These are phyloP conservation scores for Mycena vitilis DNA, from an alignment of 768 basidiomycete genomes.

Conservation along the genomic window DNA sequence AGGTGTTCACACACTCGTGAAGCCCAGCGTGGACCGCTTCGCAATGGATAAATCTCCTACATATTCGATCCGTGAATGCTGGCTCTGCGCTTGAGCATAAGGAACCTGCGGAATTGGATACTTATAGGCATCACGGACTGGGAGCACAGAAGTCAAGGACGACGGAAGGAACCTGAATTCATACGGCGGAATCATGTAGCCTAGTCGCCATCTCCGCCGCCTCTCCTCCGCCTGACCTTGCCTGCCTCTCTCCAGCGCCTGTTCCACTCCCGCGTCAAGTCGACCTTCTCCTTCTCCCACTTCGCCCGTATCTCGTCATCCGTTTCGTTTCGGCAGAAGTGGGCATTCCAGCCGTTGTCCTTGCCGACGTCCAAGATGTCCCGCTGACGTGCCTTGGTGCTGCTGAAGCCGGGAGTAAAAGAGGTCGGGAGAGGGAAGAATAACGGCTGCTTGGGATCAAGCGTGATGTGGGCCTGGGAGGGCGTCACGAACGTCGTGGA, in stretches of 20 bases:
- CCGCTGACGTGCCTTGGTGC: constrained; percentile 49
- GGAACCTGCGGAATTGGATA: no score
- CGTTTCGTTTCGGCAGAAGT: constrained; percentile 63
- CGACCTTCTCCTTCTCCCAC: constrained; percentile 79
- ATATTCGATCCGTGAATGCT: no score
- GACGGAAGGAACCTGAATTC: background rate
- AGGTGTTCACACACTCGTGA: no score
- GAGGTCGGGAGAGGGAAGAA: constrained; percentile 68
- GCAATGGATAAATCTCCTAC: no score
- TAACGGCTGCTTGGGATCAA: constrained; percentile 66
- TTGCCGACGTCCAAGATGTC: constrained; percentile 63
- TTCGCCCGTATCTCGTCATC: constrained; percentile 70
- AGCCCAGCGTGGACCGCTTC: no score
- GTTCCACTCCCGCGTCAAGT: constrained; percentile 84
- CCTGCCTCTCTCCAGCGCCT: constrained; percentile 79
- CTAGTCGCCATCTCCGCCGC: constrained; percentile 46
- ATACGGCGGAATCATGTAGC: background rate
- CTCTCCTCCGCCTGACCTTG: constrained; percentile 69
- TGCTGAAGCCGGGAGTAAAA: constrained; percentile 31
- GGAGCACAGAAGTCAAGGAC: background rate
- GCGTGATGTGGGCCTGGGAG: constrained; percentile 43
- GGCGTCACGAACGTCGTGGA: constrained; percentile 25
- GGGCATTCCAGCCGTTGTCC: constrained; percentile 63
- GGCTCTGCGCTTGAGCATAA: no score
- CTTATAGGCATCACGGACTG: no score